phyloP scores from a whole-genome alignment of 2,329 filamentous ascomycete species.

The Xylaria sp. region DNA sequence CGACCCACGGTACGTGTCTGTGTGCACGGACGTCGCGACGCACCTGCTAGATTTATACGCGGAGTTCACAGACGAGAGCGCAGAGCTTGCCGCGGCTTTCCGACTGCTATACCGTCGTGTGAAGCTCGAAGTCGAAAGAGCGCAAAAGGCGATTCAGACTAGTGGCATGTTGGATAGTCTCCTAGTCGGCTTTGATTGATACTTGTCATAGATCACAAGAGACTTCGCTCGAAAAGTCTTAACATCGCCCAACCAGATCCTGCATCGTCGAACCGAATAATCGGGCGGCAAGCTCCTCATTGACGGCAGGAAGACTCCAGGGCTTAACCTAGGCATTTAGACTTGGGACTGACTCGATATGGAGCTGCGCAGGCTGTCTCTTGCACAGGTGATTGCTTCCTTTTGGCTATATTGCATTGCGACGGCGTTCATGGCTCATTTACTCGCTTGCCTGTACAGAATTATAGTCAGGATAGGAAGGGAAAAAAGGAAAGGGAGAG shows the following conservation, averaged over 20 bases:
- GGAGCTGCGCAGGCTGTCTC: background rate
- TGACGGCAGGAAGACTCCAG: background rate
- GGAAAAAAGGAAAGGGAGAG: constrained; percentile 10
- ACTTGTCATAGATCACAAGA: background rate
- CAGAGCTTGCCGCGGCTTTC: constrained; percentile 74
- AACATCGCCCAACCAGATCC: no score
- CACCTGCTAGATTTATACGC: constrained; percentile 87
- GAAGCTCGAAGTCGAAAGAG: constrained; percentile 77
- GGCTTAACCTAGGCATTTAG: background rate
- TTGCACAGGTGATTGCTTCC: constrained; percentile 3
- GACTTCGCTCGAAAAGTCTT: background rate
- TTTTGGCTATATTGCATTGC: constrained; percentile 46
- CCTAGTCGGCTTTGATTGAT: constrained; percentile 53
- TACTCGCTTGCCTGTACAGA: constrained; percentile 6
- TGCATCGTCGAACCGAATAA: background rate
- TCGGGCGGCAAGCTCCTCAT: background rate
- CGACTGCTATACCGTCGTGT: constrained; percentile 73
- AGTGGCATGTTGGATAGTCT: constrained; percentile 83
- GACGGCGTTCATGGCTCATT: constrained; percentile 44
- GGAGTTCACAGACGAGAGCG: constrained; percentile 75
- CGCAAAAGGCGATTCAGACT: constrained; percentile 81
- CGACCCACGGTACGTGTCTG: constrained; percentile 78
- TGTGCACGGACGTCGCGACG: constrained; percentile 84
- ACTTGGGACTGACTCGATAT: background rate
- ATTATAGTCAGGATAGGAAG: constrained; percentile 24